phyloP scores from a whole-genome alignment of 2,329 filamentous ascomycete genomes.

The Ophiocordyceps polyrhachis-furcata region DNA sequence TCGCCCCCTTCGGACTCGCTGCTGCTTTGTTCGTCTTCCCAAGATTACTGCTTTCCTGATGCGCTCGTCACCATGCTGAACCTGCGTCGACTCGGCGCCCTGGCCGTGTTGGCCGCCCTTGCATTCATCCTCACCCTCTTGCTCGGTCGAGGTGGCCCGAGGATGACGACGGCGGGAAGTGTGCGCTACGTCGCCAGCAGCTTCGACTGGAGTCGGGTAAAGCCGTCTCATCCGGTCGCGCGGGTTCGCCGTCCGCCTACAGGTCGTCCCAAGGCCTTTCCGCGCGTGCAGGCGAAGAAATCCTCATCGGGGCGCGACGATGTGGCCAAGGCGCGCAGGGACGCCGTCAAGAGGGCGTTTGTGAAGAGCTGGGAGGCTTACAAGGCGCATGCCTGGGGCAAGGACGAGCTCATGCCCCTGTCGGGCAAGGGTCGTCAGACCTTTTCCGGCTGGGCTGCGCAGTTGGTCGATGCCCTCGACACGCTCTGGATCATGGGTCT shows the following conservation, averaged over 20 bases:
- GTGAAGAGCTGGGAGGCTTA: constrained; percentile 32
- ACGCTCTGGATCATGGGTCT: constrained; percentile 41
- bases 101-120: constrained; percentile 11
- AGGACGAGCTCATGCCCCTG: constrained; percentile 35
- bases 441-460: constrained; percentile 38
- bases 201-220: constrained; percentile 19
- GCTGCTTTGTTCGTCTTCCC: background rate
- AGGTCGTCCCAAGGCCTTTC: constrained; percentile 14
- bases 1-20: too few relatives aligned
- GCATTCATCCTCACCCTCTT: constrained; percentile 12
- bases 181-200: constrained; percentile 14
- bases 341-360: constrained; percentile 20
- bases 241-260: constrained; percentile 15
- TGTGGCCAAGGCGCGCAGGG: constrained; percentile 15
- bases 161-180: constrained; percentile 2
- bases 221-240: constrained; percentile 13
- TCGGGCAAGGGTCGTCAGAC: constrained; percentile 24
- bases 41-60: background rate
- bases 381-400: constrained; percentile 33
- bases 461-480: constrained; percentile 39
- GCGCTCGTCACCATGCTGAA: constrained; percentile 9
- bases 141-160: constrained; percentile 5
- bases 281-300: constrained; percentile 24
- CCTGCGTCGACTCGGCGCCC: constrained; percentile 14
- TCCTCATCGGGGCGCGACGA: constrained; percentile 17